phyloP scores from a whole-genome alignment of 495 filamentous ascomycete genomes.

The Aspergillus nidulans region DNA sequence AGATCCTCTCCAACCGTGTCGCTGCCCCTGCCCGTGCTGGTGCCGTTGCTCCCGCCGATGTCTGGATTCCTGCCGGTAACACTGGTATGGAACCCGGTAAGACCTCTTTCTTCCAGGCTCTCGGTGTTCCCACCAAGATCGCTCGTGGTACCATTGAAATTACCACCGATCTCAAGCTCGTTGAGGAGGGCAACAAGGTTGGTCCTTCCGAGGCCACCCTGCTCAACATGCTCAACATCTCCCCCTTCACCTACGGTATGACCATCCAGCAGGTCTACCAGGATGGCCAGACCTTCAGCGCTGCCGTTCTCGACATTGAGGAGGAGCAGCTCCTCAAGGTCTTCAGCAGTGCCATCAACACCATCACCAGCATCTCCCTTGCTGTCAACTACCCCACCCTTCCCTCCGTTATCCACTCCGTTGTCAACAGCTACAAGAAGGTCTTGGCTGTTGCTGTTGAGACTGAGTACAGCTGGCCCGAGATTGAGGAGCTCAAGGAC shows the following conservation, averaged over 20 bases:
- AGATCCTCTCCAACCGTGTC: conserved; percentile 94
- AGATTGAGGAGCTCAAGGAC: conserved; percentile 96
- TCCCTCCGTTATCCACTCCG: conserved; percentile 90
- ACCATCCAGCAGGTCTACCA: conserved; percentile 93
- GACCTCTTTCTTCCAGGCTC: conserved; percentile 99
- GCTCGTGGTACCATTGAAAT: conserved; percentile 99
- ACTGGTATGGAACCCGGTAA: conserved; percentile 99
- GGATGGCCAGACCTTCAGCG: conserved; percentile 82
- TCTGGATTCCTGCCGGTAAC: conserved; percentile 92
- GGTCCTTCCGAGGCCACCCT: conserved; percentile 97
- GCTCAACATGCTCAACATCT: conserved; percentile 99
- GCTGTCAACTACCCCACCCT: conserved; percentile 91
- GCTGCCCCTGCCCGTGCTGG: conserved; percentile 95
- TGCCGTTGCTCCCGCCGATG: conserved; percentile 87
- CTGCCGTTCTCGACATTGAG: conserved; percentile 83
- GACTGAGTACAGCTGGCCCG: conserved; percentile 91
- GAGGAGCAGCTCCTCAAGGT: conserved; percentile 85
- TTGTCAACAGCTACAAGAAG: conserved; percentile 98
- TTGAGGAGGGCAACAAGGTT: conserved; percentile 89
- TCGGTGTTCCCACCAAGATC: conserved; percentile 99
- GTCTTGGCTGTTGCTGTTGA: conserved; percentile 82
- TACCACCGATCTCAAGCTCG: conserved; percentile 93
- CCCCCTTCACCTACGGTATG: conserved; percentile 99
- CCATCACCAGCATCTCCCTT: conserved; percentile 86
- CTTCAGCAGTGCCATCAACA: conserved; percentile 75